phyloP scores from a whole-genome alignment of 768 basidiomycete genomes.

The Amanita phalloides region DNA sequence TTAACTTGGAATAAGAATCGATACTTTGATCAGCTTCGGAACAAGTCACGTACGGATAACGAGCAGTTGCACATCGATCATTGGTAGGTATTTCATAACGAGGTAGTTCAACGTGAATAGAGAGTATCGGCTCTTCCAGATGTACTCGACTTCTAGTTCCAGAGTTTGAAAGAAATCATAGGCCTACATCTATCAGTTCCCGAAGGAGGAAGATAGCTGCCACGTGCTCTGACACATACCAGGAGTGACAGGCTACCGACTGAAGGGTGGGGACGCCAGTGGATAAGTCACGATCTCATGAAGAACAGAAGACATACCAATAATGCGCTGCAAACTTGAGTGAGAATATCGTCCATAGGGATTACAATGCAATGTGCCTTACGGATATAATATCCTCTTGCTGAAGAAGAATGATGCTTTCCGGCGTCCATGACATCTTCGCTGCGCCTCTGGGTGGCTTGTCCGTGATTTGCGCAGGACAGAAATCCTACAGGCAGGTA shows the following conservation, averaged over 20 bases:
- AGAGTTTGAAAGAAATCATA: constrained; percentile 18
- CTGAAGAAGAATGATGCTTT: neutral
- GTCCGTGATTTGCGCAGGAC: neutral
- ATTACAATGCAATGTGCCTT: neutral
- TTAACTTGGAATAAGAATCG: neutral
- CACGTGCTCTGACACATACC: neutral
- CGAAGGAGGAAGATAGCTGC: neutral
- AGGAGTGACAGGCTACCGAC: neutral
- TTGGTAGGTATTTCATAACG: constrained; percentile 16
- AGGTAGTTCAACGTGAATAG: constrained; percentile 16
- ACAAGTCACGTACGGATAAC: constrained; percentile 9
- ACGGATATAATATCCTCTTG: neutral
- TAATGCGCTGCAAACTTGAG: neutral
- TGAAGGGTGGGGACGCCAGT: neutral
- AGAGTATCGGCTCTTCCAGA: constrained; percentile 15
- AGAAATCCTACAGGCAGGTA: neutral
- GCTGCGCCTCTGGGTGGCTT: no score
- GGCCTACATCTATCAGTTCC: neutral
- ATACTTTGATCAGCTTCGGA: neutral
- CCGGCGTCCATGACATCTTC: neutral
- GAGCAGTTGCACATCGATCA: constrained; percentile 12
- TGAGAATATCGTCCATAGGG: no score
- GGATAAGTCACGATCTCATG: neutral
- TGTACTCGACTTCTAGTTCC: constrained; percentile 11
- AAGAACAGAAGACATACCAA: neutral